phyloP scores from a whole-genome alignment of 352 stramenopile species.

The Phytophthora ramorum region DNA sequence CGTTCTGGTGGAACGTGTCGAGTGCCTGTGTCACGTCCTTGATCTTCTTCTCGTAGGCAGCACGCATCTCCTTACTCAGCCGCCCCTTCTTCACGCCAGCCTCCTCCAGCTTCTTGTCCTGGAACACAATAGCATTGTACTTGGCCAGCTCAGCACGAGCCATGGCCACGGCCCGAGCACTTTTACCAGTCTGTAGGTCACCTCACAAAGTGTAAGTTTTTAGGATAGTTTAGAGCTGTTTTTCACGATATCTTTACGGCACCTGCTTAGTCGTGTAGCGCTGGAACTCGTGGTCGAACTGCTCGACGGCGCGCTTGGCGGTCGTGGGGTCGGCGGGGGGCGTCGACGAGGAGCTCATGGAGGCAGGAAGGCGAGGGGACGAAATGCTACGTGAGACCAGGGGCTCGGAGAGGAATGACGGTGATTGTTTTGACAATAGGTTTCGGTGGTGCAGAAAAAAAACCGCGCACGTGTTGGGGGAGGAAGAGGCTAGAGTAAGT shows the following conservation, averaged over 20 bases:
- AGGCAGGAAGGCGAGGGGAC: constrained; percentile 6
- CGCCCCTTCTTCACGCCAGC: constrained; percentile 69
- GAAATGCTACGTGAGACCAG: constrained; percentile 6
- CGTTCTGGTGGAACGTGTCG: constrained; percentile 77
- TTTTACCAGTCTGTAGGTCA: constrained; percentile 56
- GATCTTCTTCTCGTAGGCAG: constrained; percentile 77
- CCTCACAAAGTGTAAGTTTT: constrained; percentile 11
- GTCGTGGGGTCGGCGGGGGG: constrained; percentile 29
- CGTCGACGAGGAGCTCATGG: constrained; percentile 32
- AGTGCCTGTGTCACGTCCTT: constrained; percentile 72
- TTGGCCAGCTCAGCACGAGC: constrained; percentile 84
- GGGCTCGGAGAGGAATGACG: constrained; percentile 13
- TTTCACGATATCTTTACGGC: not conserved
- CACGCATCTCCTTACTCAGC: constrained; percentile 58
- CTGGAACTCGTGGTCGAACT: constrained; percentile 90
- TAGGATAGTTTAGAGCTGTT: not conserved
- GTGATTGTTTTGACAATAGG: constrained; percentile 10
- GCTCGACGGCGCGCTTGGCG: constrained; percentile 58
- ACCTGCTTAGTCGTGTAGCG: constrained; percentile 89
- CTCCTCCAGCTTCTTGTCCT: constrained; percentile 89
- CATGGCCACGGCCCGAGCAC: constrained; percentile 75
- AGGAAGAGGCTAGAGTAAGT: constrained; percentile 14
- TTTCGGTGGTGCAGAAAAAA: constrained; percentile 30
- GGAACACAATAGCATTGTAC: constrained; percentile 76
- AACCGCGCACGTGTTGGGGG: constrained; percentile 1